phyloP scores from a whole-genome alignment of 78 protist species.

The Dictyostelium brefeldianum region DNA sequence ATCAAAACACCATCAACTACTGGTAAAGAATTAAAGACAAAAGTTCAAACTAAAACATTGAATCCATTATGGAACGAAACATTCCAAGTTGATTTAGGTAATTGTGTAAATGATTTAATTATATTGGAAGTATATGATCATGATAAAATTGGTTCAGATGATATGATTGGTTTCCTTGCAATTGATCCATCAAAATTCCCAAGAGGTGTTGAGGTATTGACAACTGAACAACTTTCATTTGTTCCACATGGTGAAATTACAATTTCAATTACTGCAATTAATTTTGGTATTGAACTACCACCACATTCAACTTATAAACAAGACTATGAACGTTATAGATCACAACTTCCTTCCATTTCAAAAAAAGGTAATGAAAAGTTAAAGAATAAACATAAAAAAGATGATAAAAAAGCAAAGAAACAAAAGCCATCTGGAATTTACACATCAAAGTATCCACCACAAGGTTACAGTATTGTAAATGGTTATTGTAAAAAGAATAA shows the following conservation, averaged over 20 bases:
- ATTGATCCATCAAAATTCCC: slow-evolving; percentile 51
- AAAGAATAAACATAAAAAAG: slow-evolving; percentile 30
- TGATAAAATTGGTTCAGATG: slow-evolving; percentile 44
- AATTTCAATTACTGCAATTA: slow-evolving; percentile 50
- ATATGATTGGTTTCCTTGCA: slow-evolving; percentile 54
- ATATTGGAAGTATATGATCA: slow-evolving; percentile 52
- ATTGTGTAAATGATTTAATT: not conserved
- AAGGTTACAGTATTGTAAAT: slow-evolving; percentile 38
- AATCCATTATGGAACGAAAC: slow-evolving; percentile 37
- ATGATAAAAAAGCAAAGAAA: not conserved
- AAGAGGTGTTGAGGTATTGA: slow-evolving; percentile 9
- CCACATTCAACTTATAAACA: slow-evolving; percentile 35
- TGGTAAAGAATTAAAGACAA: not conserved
- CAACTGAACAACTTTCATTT: slow-evolving; percentile 4
- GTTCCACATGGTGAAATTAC: slow-evolving; percentile 68
- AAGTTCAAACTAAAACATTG: not conserved
- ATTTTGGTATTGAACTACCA: slow-evolving; percentile 31
- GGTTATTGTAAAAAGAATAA: slow-evolving; percentile 57
- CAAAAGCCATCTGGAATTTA: slow-evolving; percentile 26
- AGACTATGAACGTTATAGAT: slow-evolving; percentile 35
- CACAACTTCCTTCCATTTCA: not conserved
- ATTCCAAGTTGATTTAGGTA: not conserved
- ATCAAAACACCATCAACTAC: not conserved
- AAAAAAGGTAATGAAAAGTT: slow-evolving; percentile 66
- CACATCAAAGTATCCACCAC: slow-evolving; percentile 30